Conservation (phyloP, 2,329 filamentous ascomycete genomes). For the Cladosporium sp. region DNA sequence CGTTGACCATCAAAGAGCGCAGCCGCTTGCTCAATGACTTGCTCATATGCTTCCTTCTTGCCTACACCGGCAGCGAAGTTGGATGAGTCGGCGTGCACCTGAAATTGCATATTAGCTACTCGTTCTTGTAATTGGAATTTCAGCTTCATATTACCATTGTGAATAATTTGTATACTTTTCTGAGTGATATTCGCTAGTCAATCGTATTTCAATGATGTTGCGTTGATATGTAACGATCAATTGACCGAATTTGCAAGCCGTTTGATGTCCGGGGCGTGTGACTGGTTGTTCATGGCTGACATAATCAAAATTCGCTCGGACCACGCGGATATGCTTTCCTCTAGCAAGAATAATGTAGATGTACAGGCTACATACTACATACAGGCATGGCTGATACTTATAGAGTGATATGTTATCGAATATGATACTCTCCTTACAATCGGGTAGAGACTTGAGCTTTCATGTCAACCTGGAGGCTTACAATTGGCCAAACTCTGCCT, state of each 20-base stretch:
- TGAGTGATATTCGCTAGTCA: background rate
- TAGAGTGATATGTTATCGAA: too few relatives aligned
- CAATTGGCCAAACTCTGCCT: background rate
- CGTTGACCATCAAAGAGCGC: conserved; percentile 67
- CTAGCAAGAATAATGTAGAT: too few relatives aligned
- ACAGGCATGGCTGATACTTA: too few relatives aligned
- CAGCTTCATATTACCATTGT: background rate
- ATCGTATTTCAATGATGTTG: background rate
- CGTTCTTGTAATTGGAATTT: too few relatives aligned
- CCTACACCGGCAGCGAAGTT: conserved; percentile 64
- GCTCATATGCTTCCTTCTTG: conserved; percentile 69
- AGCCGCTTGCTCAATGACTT: conserved; percentile 66
- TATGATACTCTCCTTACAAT: too few relatives aligned
- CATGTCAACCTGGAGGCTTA: too few relatives aligned
- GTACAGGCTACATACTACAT: too few relatives aligned
- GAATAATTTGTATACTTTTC: background rate
- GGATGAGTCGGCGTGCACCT: conserved; percentile 75
- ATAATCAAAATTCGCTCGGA: too few relatives aligned
- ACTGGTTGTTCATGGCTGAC: background rate
- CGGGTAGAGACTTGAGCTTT: too few relatives aligned
- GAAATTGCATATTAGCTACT: background rate
- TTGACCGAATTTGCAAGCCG: background rate
- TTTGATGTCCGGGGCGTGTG: background rate
- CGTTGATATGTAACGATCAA: background rate
- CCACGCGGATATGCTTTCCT: too few relatives aligned